Base-by-base conservation (phyloP, 768 basidiomycete species). In the Rhodotorula babjevae region DNA sequence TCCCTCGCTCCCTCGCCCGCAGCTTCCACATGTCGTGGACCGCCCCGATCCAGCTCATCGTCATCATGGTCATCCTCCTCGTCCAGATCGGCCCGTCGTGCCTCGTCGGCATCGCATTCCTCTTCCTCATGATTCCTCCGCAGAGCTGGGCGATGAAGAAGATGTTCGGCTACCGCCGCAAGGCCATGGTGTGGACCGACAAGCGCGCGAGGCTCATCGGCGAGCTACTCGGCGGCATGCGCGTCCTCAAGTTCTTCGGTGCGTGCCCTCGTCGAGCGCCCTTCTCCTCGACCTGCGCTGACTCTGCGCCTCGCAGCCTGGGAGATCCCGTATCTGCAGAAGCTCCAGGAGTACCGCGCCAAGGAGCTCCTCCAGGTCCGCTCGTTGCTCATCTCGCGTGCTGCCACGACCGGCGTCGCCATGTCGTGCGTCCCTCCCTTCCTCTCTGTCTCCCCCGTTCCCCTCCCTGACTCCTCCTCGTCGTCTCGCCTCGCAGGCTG, bases 141-240 rank as follows among this genome's bases (percentile, higher is more conserved):
- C 93, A 95, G 80, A 87, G 87, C 0, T 78, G 81, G 69, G 85
- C 87, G 55, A 90, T 95, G 89, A 90, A 87, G 78, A 82, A 82
- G 11, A 83, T 94, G 46, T 90, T 92, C 79, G 80, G 81, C 14
- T 79, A 89, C 65, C 85, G 94, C 21, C 83, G 84, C 69, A 89
- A 88, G 79, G 86, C 87, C 63, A 93, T 94, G 91, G 80, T 81
- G 1, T 95, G 90, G 90, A 96, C 84, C 11, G 94, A 98, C 79
- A 90, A 90, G 79, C 87, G 94, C 18, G 90, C 90, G 23, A 93
- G 92, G 78, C 82, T 93, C 9, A 85, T 96, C 19, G 93, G 94
- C 79, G 94, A 98, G 79, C 84, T 98, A 2, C 82, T 96, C 0
- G 87, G 88, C 23, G 90, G 91, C 1, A 93, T 96, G 87, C 89